These are phyloP conservation scores for Syncephalastrum monosporum DNA, from an alignment of 371 early-diverging fungal species.

Conservation along the genomic window DNA sequence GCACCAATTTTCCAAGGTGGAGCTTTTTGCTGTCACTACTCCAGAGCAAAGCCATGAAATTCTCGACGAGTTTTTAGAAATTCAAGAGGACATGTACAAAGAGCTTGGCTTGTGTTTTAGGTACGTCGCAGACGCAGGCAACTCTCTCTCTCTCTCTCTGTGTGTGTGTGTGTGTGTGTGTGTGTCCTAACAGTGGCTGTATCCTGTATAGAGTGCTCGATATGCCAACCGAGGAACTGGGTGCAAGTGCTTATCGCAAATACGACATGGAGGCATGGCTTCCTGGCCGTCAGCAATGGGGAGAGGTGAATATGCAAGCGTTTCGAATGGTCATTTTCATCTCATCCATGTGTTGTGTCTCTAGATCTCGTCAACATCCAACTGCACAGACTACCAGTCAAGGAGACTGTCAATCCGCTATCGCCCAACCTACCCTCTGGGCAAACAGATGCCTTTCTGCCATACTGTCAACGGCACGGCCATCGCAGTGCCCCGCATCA, in stretches of 20 bases:
- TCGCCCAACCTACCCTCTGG: slow-evolving; percentile 40
- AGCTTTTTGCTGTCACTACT: slow-evolving; percentile 79
- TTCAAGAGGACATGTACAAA: slow-evolving; percentile 77
- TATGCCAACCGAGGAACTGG: slow-evolving; percentile 93
- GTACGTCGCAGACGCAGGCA: slow-evolving; percentile 25
- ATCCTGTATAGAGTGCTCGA: slow-evolving; percentile 65
- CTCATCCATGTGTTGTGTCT: too few species aligned
- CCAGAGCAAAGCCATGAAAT: slow-evolving; percentile 66
- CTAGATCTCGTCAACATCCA: slow-evolving; percentile 78
- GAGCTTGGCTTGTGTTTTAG: slow-evolving; percentile 83
- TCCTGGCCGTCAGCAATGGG: slow-evolving; percentile 87
- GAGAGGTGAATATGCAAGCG: slow-evolving; percentile 60
- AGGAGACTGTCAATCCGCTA: slow-evolving; percentile 73
- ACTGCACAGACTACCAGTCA: slow-evolving; percentile 88
- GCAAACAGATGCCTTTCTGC: slow-evolving; percentile 63
- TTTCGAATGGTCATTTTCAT: too few species aligned
- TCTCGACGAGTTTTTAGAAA: slow-evolving; percentile 66
- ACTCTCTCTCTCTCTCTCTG: too few species aligned
- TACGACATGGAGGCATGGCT: slow-evolving; percentile 97
- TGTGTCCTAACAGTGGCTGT: background rate
- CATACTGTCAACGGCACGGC: slow-evolving; percentile 95
- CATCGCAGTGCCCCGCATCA: slow-evolving; percentile 88
- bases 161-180: background rate
- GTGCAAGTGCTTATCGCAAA: slow-evolving; percentile 89
- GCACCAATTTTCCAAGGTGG: slow-evolving; percentile 94